Evolutionary conservation across 306 rosid species (phyloP), one percentile per base, ranked within the genome.

Genomic region (Rosa rugosa): DNA sequence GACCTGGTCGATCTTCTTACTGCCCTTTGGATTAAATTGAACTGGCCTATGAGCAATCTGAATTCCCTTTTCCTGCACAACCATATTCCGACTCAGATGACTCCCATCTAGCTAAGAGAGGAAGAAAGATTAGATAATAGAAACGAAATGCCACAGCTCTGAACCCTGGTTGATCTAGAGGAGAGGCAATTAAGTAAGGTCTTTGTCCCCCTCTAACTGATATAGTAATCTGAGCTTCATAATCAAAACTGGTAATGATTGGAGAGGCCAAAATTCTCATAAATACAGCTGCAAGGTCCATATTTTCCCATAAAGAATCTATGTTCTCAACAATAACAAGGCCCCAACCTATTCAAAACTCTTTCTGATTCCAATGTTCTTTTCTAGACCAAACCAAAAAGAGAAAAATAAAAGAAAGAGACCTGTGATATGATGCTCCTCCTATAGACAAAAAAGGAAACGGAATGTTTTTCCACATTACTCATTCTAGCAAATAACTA

Each of bases 31-130:
- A 51, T 51, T 51, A 51, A 14, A 51, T 51, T 51, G 7, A 51
- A 18, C 9, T 53, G 59, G 59, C 83, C 80, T 90, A 38, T 90
- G 75, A 84, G 77, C 90, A 41, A 84, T 85, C 73, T 88, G 57
- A 14, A 93, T 82, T 18, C 95, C 97, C 83, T 88, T 93, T 2
- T 87, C 98, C 97, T 93, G 89, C 89, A 82, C 41, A 53, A 8
- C 45, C 53, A 25, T 69, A 77, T 36, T 69, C 60, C 5, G 20
- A 20, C 18, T 59, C 7, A 20, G 34, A 53, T 5, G 51, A 27
- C 31, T 27, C 31, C 20, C 20, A 4, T 34, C 31, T 27, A 27
- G 31, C 31, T 23, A 2, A 54, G 34, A 20, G 4, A 25, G 65
- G 49, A 36, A 10, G 36, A 38, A 17, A 9, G 8, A 49, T 27